phyloP scores from a whole-genome alignment of 2,329 filamentous ascomycete genomes.

The Diaporthe sp. region DNA sequence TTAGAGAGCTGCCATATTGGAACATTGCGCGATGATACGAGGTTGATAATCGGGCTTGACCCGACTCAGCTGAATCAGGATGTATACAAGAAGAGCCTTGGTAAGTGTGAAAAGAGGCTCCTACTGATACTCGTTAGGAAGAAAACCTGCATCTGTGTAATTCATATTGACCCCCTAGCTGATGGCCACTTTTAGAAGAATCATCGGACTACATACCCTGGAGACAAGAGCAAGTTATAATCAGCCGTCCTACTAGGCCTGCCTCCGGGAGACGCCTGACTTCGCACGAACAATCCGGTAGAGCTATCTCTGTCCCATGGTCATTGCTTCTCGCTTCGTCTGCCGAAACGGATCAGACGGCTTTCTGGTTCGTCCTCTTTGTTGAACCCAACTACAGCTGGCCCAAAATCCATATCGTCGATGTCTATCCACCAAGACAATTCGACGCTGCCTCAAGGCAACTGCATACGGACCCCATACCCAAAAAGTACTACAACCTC shows the following conservation, averaged over 20 bases:
- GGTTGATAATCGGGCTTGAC: background rate
- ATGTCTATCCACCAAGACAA: background rate
- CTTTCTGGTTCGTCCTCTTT: background rate
- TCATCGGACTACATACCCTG: background rate
- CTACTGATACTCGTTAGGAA: too few relatives aligned
- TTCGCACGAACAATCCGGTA: too few relatives aligned
- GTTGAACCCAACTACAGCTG: background rate
- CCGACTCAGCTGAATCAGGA: background rate
- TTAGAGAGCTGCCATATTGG: background rate
- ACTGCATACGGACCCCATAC: background rate
- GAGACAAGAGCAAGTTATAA: background rate
- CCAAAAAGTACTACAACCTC: background rate
- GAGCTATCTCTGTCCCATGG: background rate
- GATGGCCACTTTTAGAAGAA: background rate
- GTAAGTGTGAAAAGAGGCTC: background rate
- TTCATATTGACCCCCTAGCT: too few relatives aligned
- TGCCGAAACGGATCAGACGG: background rate
- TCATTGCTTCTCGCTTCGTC: background rate
- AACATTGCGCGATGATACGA: background rate
- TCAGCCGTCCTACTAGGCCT: background rate
- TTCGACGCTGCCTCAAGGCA: background rate
- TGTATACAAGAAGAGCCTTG: background rate
- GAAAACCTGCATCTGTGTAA: too few relatives aligned
- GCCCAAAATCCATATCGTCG: background rate
- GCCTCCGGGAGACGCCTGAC: too few relatives aligned